Percentiles rank a stretch among this genome's conserved stretches.
phyloP scores from a whole-genome alignment of 306 rosid species.

The Gastrolobium bilobum region DNA sequence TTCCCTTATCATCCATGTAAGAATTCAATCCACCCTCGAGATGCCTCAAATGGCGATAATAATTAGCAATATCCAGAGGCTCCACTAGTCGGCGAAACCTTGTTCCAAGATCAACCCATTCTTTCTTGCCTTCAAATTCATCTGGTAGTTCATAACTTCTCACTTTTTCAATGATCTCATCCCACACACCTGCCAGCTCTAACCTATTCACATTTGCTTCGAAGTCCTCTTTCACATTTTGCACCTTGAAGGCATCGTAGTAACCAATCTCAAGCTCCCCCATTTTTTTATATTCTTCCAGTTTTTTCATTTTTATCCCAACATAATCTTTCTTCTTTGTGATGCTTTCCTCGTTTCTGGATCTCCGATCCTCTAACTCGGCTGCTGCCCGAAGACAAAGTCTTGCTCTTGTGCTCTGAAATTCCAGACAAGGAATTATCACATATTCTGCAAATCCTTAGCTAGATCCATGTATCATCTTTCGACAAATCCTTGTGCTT shows the following conservation, averaged over 20 bases:
- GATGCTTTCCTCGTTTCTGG: slow-evolving; percentile 31
- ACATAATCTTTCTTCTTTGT: neutral
- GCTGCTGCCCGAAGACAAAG: slow-evolving; percentile 76
- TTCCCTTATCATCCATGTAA: slow-evolving; percentile 52
- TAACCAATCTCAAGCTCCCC: slow-evolving; percentile 50
- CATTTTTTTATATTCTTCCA: slow-evolving; percentile 49
- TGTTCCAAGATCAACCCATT: slow-evolving; percentile 62
- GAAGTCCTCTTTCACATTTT: slow-evolving; percentile 55
- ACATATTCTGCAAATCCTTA: neutral
- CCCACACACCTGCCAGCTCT: slow-evolving; percentile 53
- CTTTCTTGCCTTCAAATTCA: slow-evolving; percentile 55
- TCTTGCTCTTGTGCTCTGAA: slow-evolving; percentile 70
- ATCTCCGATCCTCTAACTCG: slow-evolving; percentile 57
- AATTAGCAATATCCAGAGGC: slow-evolving; percentile 82
- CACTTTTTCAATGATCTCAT: slow-evolving; percentile 68
- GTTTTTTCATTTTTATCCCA: slow-evolving; percentile 1
- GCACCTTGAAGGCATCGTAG: slow-evolving; percentile 77
- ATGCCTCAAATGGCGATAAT: slow-evolving; percentile 67
- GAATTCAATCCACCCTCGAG: slow-evolving; percentile 58
- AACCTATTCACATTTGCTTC: slow-evolving; percentile 72
- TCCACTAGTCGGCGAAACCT: slow-evolving; percentile 60
- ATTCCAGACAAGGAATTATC: slow-evolving; percentile 26
- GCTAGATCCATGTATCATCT: neutral
- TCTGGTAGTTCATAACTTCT: slow-evolving; percentile 65
- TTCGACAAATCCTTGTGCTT: slow-evolving; percentile 21